phyloP scores from a whole-genome alignment of 306 rosid species.

The Fagus sylvatica region DNA sequence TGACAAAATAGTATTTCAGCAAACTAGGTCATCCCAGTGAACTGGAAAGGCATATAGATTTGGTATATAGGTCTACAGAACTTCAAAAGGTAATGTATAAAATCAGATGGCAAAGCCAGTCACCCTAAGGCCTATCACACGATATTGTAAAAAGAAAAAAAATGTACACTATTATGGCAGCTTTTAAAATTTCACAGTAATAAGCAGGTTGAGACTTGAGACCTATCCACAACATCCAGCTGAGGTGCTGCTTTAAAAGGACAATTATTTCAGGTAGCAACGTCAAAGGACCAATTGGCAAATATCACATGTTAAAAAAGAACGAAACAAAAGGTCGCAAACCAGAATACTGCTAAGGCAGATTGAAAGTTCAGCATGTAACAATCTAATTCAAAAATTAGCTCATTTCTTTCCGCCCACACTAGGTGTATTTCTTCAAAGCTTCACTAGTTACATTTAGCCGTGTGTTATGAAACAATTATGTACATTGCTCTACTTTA shows the following conservation, averaged over 20 bases:
- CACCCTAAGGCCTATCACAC: too few species aligned
- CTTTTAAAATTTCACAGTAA: neutral
- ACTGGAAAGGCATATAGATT: neutral
- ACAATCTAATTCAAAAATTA: neutral
- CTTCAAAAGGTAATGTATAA: neutral
- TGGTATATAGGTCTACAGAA: neutral
- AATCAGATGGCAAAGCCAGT: too few species aligned
- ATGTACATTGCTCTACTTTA: conserved; percentile 40
- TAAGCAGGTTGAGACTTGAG: neutral
- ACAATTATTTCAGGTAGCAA: neutral
- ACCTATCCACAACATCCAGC: neutral
- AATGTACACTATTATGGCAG: too few species aligned
- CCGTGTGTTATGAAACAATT: conserved; percentile 29
- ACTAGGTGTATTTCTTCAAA: neutral
- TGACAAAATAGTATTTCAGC: neutral
- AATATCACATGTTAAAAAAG: neutral
- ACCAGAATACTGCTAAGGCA: neutral
- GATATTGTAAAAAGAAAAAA: too few species aligned
- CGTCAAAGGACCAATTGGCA: neutral
- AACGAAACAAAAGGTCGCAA: neutral
- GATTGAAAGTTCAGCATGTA: neutral
- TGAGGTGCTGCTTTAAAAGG: neutral
- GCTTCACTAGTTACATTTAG: conserved; percentile 15
- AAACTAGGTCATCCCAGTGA: neutral
- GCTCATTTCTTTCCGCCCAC: neutral